Conservation (phyloP, 495 filamentous ascomycete species). For the Penicillium angulare region DNA sequence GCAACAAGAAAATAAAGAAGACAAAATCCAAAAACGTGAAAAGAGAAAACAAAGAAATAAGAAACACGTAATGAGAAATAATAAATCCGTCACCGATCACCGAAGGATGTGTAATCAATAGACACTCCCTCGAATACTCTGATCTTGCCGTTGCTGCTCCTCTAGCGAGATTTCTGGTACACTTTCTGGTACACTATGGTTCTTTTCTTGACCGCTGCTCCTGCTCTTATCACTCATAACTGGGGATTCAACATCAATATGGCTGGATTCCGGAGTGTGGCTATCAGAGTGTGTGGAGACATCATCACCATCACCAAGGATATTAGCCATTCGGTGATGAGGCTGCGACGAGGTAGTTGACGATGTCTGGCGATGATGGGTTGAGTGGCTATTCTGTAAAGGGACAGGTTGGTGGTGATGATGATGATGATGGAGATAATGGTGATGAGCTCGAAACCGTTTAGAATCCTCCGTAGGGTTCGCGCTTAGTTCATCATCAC, state of each 20-base stretch:
- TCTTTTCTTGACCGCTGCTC: no score
- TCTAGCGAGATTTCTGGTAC: constrained; percentile 22
- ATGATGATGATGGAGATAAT: constrained; percentile 23
- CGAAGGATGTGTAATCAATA: no score
- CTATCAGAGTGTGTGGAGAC: constrained; percentile 11
- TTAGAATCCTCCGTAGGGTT: constrained; percentile 22
- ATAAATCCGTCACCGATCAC: no score
- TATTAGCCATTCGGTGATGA: constrained; percentile 38
- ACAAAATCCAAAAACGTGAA: neutral
- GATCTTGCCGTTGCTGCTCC: constrained; percentile 28
- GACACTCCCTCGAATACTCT: constrained; percentile 40
- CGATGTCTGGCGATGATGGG: constrained; percentile 15
- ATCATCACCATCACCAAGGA: constrained; percentile 40
- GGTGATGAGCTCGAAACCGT: constrained; percentile 24
- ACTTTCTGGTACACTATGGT: constrained; percentile 6
- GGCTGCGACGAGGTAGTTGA: constrained; percentile 25
- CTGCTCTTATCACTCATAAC: neutral
- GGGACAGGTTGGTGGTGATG: constrained; percentile 20
- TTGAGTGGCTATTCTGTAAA: constrained; percentile 11
- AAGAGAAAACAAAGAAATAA: neutral
- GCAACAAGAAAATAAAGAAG: neutral
- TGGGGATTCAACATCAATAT: neutral
- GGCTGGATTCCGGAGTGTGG: constrained; percentile 2
- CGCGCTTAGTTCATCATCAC: constrained; percentile 52
- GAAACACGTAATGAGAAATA: neutral